Percentiles rank a stretch among this genome's conserved stretches.
Evolutionary conservation across 2,329 filamentous ascomycete species (phyloP).

Genomic region (Sphaerulina musiva): DNA sequence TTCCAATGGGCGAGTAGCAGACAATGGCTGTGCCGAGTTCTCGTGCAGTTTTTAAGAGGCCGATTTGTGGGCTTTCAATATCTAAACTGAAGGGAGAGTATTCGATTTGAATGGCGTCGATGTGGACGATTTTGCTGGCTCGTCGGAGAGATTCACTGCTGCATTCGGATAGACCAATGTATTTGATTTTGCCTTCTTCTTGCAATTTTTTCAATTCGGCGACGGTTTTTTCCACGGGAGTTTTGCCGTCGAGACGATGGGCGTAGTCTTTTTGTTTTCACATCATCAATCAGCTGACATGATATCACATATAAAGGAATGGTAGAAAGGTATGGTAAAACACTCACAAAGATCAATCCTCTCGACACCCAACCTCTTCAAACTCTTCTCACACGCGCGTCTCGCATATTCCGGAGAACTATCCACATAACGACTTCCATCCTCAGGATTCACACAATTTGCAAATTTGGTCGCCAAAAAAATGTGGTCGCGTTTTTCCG

Average conservation of each 20-base stretch:
- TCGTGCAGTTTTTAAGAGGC: slow-evolving; percentile 50
- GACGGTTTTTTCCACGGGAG: slow-evolving; percentile 46
- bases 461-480: slow-evolving; percentile 52
- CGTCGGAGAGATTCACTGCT: slow-evolving; percentile 47
- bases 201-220: slow-evolving; percentile 45
- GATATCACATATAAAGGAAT: too few species aligned
- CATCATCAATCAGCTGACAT: background rate
- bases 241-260: slow-evolving; percentile 40
- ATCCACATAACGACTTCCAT: slow-evolving; percentile 35
- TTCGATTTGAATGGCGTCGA: slow-evolving; percentile 51
- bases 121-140: slow-evolving; percentile 45
- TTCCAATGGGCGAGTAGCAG: slow-evolving; percentile 54
- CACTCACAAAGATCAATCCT: slow-evolving; percentile 37
- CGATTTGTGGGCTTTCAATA: slow-evolving; percentile 49
- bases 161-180: slow-evolving; percentile 52
- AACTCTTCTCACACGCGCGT: slow-evolving; percentile 11
- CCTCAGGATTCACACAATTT: slow-evolving; percentile 34
- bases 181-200: slow-evolving; percentile 51
- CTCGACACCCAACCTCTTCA: slow-evolving; percentile 36
- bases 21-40: slow-evolving; percentile 54
- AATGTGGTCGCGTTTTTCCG: slow-evolving; percentile 44
- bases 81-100: slow-evolving; percentile 48
- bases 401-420: slow-evolving; percentile 38
- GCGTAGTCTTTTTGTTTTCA: slow-evolving; percentile 35
- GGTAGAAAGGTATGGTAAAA: too few species aligned